Base-by-base conservation (phyloP, 73 alveolate genomes). In the Paramecium sonneborni region DNA sequence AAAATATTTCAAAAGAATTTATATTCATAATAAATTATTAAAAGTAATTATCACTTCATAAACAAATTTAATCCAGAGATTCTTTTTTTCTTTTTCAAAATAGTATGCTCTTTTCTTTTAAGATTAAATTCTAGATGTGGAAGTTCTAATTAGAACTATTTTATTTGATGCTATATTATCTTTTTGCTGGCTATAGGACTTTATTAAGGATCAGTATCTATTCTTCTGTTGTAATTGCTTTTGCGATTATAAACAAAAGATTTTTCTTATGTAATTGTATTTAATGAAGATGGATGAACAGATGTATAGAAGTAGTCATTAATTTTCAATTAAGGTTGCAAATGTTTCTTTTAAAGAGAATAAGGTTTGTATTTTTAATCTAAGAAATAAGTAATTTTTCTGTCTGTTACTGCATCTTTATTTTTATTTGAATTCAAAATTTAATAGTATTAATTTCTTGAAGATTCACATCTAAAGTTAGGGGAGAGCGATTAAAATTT, bases 41-140 rank as follows among this genome's bases (percentile, higher is more conserved):
- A 62, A 62, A 62, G 44, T 62, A 62, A 62, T 30, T 23, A 62
- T 62, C 84, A 62, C 84, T 62, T 62, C 84, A 62, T 30, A 30
- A 62, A 62, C 20, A 62, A 21, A 30, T 32, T 62, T 30, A 62
- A 62, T 62, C 84, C 84, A 30, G 21, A 62, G 39, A 62, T 32
- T 62, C 84, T 32, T 62, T 62, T 62, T 32, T 62, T 62, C 44
- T 62, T 62, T 62, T 62, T 62, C 5, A 62, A 32, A 62, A 62
- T 62, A 0, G 84, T 62, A 14, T 26, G 20, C 24, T 52, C 68
- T 18, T 52, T 52, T 52, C 68, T 24, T 62, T 30, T 26, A 1
- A 32, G 84, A 32, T 26, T 62, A 2, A 30, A 62, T 26, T 62
- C 39, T 14, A 12, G 23, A 11, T 12, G 18, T n/a, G 84, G 44